Conservation (phyloP, 305 asterid species). For the Fraxinus nigra region DNA sequence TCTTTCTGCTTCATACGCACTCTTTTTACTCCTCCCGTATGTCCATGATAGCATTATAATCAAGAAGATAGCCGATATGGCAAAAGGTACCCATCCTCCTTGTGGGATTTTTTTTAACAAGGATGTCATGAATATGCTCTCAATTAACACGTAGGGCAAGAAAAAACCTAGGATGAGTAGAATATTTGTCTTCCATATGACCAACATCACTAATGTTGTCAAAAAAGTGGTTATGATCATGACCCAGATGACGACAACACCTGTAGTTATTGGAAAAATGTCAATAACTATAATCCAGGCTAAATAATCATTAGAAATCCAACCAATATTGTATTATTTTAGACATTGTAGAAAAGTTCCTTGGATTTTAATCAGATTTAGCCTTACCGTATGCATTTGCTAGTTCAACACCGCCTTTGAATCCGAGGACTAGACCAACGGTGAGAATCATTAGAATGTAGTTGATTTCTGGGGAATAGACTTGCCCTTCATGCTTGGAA, state of each 20-base stretch:
- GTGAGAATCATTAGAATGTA: conserved; percentile 39
- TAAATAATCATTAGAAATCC: not conserved
- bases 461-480: conserved; percentile 43
- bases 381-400: conserved; percentile 46
- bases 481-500: conserved; percentile 45
- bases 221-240: conserved; percentile 43
- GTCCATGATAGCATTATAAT: conserved; percentile 40
- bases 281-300: not conserved
- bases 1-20: conserved; percentile 24
- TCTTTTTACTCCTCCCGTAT: conserved; percentile 34
- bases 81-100: conserved; percentile 48
- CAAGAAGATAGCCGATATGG: conserved; percentile 33
- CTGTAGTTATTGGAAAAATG: not conserved
- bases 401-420: conserved; percentile 43
- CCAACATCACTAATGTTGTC: conserved; percentile 42
- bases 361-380: not conserved
- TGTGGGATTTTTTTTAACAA: conserved; percentile 40
- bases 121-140: conserved; percentile 38
- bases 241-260: conserved; percentile 43
- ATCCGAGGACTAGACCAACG: conserved; percentile 35
- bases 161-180: conserved; percentile 31
- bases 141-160: conserved; percentile 28
- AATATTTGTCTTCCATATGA: conserved; percentile 43
- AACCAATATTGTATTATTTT: not conserved
- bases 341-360: not conserved